phyloP scores from a whole-genome alignment of 345 rosid species.

The Sonneratia caseolaris region DNA sequence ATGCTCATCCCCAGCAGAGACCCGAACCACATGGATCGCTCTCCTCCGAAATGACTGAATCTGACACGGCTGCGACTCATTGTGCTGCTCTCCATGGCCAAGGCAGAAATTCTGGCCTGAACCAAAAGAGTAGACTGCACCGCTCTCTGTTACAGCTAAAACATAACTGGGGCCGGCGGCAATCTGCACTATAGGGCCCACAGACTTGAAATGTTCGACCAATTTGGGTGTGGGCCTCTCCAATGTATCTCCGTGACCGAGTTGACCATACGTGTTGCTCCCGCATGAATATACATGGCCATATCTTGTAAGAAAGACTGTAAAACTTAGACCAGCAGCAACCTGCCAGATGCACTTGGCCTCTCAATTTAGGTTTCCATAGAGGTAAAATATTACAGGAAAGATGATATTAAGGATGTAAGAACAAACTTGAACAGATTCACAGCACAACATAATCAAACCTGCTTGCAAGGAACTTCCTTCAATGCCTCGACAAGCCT shows the following conservation, averaged over 20 bases:
- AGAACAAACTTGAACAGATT: neutral
- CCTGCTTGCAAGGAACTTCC: constrained; percentile 82
- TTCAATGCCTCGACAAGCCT: constrained; percentile 77
- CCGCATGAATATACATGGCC: constrained; percentile 80
- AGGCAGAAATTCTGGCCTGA: constrained; percentile 88
- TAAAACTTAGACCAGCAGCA: constrained; percentile 84
- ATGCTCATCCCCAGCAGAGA: constrained; percentile 97
- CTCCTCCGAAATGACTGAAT: constrained; percentile 70
- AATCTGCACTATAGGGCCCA: constrained; percentile 66
- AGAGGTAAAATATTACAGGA: neutral
- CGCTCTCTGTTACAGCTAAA: constrained; percentile 54
- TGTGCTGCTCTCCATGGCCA: constrained; percentile 94
- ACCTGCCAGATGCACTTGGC: constrained; percentile 43
- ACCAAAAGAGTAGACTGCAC: constrained; percentile 77
- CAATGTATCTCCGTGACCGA: constrained; percentile 82
- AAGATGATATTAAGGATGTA: neutral
- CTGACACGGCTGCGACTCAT: constrained; percentile 68
- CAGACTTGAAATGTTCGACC: constrained; percentile 36
- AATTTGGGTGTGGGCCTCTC: constrained; percentile 72
- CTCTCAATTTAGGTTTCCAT: constrained; percentile 4
- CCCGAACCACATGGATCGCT: constrained; percentile 62
- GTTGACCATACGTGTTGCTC: constrained; percentile 71
- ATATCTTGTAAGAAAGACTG: constrained; percentile 71
- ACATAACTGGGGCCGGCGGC: constrained; percentile 90
- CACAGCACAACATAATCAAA: constrained; percentile 4